Percentiles rank a stretch among this genome's conserved stretches.
These are phyloP conservation scores for Asclepias syriaca DNA, from an alignment of 257 asterid genomes.

Conservation along the genomic window DNA sequence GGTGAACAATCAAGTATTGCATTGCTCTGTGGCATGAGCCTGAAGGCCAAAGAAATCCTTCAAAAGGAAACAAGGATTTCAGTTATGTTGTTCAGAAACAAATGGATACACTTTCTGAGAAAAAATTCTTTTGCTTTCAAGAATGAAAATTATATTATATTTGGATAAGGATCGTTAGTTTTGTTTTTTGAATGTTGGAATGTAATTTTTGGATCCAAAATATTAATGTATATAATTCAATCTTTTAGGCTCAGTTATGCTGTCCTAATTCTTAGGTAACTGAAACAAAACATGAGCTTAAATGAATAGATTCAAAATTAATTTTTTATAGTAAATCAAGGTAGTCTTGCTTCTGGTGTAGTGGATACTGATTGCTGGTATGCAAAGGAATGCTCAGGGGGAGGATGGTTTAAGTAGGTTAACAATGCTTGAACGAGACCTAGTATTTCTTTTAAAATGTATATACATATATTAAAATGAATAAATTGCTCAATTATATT, in stretches of 20 bases:
- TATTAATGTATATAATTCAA: too few species aligned
- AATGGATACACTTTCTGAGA: neutral
- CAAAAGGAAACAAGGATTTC: slow-evolving; percentile 31
- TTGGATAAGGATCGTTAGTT: neutral
- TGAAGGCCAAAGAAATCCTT: slow-evolving; percentile 83
- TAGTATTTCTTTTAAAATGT: neutral
- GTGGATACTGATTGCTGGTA: too few species aligned
- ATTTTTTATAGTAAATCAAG: too few species aligned
- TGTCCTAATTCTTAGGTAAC: too few species aligned
- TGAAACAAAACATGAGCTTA: too few species aligned
- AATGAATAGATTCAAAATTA: too few species aligned
- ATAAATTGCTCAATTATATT: neutral
- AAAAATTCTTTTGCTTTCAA: neutral
- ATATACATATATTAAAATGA: neutral
- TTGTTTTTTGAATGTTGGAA: neutral
- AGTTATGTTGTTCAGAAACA: slow-evolving; percentile 8
- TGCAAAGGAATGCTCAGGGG: too few species aligned
- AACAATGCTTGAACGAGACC: neutral
- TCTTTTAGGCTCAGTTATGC: too few species aligned
- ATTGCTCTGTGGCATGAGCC: slow-evolving; percentile 93
- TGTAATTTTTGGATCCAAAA: neutral
- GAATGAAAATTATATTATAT: neutral
- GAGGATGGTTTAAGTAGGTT: neutral
- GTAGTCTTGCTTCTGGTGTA: too few species aligned
- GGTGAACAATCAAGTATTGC: slow-evolving; percentile 87